Percentiles rank a stretch among this genome's conserved stretches.
phyloP scores from a whole-genome alignment of 2,329 filamentous ascomycete species.

The Aaosphaeria pasadenensis region DNA sequence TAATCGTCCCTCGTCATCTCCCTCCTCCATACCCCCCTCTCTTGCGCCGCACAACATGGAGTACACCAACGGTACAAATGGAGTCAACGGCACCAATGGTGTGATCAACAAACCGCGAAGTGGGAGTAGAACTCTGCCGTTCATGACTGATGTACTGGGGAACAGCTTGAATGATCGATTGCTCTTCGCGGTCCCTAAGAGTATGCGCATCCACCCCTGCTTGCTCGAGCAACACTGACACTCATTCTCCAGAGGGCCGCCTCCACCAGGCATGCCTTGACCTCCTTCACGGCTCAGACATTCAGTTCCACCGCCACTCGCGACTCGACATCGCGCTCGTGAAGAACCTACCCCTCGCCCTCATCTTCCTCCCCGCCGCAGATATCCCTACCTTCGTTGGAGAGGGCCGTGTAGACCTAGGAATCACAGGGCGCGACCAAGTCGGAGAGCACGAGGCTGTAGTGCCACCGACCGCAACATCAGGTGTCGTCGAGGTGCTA shows the following conservation, averaged over 20 bases:
- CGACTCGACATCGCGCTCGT: slow-evolving; percentile 96
- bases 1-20: slow-evolving; percentile 4
- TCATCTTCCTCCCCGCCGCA: slow-evolving; percentile 93
- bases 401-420: slow-evolving; percentile 87
- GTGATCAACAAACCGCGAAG: slow-evolving; percentile 22
- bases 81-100: slow-evolving; percentile 13
- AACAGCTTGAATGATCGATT: slow-evolving; percentile 84
- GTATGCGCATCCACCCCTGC: slow-evolving; percentile 54
- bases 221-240: neutral
- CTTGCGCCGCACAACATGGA: slow-evolving; percentile 1
- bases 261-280: slow-evolving; percentile 85
- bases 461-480: slow-evolving; percentile 44
- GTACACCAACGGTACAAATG: slow-evolving; percentile 14
- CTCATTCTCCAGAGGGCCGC: slow-evolving; percentile 71
- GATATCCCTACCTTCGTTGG: slow-evolving; percentile 98
- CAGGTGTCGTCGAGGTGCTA: slow-evolving; percentile 76
- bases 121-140: slow-evolving; percentile 33
- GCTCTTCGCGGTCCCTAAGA: slow-evolving; percentile 97
- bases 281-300: slow-evolving; percentile 88
- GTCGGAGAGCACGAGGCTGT: slow-evolving; percentile 83
- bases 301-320: slow-evolving; percentile 93
- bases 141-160: slow-evolving; percentile 38
- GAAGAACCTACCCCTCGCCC: slow-evolving; percentile 92
- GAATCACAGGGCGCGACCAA: slow-evolving; percentile 92
- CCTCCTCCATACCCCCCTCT: slow-evolving; percentile 2